Conservation (phyloP, 2,329 filamentous ascomycete genomes). For the Ceratocystiopsis minuta region DNA sequence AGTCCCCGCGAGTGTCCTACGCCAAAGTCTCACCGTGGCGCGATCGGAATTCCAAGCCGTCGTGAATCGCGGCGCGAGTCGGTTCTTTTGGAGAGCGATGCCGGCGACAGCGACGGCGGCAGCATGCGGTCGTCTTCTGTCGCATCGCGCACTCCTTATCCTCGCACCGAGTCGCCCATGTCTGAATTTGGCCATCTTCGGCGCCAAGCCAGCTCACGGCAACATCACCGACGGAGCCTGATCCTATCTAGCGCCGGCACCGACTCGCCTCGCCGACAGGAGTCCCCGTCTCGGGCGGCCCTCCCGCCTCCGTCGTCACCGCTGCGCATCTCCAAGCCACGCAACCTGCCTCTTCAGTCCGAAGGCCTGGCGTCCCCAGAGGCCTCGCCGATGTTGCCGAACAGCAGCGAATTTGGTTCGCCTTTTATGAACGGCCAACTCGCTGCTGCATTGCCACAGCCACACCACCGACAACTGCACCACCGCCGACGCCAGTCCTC, state of each 20-base stretch:
- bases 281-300: conserved; percentile 62
- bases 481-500: conserved; percentile 87
- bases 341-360: conserved; percentile 37
- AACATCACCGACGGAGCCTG: conserved; percentile 73
- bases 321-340: conserved; percentile 67
- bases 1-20: conserved; percentile 86
- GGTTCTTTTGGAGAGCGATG: conserved; percentile 66
- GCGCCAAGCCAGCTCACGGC: conserved; percentile 59
- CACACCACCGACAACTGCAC: conserved; percentile 23
- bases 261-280: conserved; percentile 59
- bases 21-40: conserved; percentile 60
- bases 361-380: conserved; percentile 68
- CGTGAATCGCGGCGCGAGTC: conserved; percentile 57
- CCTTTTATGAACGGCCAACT: conserved; percentile 34
- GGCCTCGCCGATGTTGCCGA: conserved; percentile 70
- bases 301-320: conserved; percentile 57
- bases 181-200: conserved; percentile 67
- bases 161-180: conserved; percentile 73
- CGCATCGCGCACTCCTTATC: conserved; percentile 40
- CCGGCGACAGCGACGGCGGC: conserved; percentile 61
- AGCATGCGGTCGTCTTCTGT: conserved; percentile 69
- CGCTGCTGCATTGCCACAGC: conserved; percentile 61
- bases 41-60: conserved; percentile 37
- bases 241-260: conserved; percentile 55
- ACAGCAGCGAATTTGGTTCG: conserved; percentile 66